Evolutionary conservation across 306 rosid species (phyloP).

Genomic region (Prunus dulcis): DNA sequence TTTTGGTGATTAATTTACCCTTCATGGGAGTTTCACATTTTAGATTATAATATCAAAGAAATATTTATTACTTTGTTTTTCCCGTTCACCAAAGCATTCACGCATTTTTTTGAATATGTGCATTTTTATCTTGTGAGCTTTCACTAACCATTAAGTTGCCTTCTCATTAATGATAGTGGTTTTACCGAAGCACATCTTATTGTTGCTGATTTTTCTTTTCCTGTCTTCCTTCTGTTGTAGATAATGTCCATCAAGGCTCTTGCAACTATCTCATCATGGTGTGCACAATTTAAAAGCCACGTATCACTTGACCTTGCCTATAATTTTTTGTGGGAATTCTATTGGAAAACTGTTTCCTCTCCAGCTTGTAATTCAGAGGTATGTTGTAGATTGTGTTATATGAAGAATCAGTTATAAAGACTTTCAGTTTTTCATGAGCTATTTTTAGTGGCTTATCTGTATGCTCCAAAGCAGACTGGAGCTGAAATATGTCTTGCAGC

Average conservation of each 20-base stretch:
- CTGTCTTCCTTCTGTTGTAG: constrained; percentile 43
- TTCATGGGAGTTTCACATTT: not conserved
- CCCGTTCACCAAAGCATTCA: not conserved
- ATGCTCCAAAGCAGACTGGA: constrained; percentile 47
- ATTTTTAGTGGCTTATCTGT: constrained; percentile 22
- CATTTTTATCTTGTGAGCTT: not conserved
- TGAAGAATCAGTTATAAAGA: constrained; percentile 1
- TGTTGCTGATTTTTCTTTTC: constrained; percentile 17
- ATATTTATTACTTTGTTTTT: not conserved
- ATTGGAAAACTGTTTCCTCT: constrained; percentile 57
- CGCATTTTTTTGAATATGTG: not conserved
- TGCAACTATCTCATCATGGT: constrained; percentile 58
- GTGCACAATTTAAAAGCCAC: constrained; percentile 44
- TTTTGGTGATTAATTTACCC: not conserved
- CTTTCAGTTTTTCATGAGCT: constrained; percentile 21
- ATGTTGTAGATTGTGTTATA: constrained; percentile 21
- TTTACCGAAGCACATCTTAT: constrained; percentile 3
- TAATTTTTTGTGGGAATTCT: constrained; percentile 72
- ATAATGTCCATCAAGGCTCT: constrained; percentile 65
- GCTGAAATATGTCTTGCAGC: constrained; percentile 87
- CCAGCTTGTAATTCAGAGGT: constrained; percentile 71
- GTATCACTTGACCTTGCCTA: constrained; percentile 40
- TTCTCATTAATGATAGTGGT: not conserved
- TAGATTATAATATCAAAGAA: not conserved
- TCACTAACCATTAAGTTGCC: not conserved